Evolutionary conservation across 208 protist genomes (phyloP), one percentile per base, ranked within the genome.

Genomic region (Trypanosoma rangeli): DNA sequence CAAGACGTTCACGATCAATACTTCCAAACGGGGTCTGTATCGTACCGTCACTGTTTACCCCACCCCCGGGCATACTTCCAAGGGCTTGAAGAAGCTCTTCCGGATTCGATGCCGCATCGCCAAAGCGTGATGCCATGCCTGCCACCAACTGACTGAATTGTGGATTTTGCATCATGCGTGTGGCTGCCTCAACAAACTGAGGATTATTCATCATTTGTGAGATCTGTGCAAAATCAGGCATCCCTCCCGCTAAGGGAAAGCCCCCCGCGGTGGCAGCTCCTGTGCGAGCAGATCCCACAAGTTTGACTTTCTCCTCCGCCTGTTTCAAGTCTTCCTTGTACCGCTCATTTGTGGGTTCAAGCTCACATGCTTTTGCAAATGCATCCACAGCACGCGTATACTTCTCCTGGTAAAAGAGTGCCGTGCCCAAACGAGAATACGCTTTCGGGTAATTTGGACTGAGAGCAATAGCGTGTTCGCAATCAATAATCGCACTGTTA

Each of bases 261-360:
- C 73, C 80, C 37, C 70, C 82, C 58, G 76, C 76, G 5, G 57
- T 66, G 46, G 60, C 75, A 28, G 58, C 70, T 31, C 79, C 82
- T 20, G 74, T 31, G 29, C 73, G 61, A 37, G 67, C 79, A 67
- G 69, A 58, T 54, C 66, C 70, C 9, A 58, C 62, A 13, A 72
- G 53, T 73, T 87, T 84, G 29, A 73, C 10, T 81, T 92, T 95
- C 72, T 94, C 89, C 76, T 96, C 78, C 1, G 87, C 87, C 24
- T 87, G 90, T 70, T 94, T 88, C 29, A 97, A 78, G 81, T 97
- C 93, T 44, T 92, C 82, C 78, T 94, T 94, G 85, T 96, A 95
- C 37, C 78, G 96, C 28, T 72, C 79, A 79, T 98, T 98, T 18
- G 72, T 77, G 24, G 95, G 95, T 72, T 98, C 96, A 42, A 97